A percentile compares a stretch with the other conserved stretches of the same genome.
These are phyloP conservation scores for Marasmius sp. DNA, from an alignment of 1,284 basidiomycete species.

Conservation along the genomic window DNA sequence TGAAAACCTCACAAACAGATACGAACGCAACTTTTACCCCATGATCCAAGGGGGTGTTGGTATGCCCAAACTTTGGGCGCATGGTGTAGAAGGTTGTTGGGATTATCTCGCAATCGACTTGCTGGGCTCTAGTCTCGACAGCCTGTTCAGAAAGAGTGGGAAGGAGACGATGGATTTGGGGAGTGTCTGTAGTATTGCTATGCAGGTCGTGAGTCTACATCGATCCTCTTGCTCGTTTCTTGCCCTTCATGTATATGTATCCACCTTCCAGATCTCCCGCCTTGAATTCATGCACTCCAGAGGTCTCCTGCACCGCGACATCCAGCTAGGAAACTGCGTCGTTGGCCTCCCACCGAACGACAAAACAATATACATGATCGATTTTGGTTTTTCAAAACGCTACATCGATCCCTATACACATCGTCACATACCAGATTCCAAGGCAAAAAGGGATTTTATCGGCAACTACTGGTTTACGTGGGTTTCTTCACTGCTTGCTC, in stretches of 20 bases:
- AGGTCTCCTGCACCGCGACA: conserved; percentile 72
- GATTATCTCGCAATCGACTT: conserved; percentile 76
- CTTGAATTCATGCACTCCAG: conserved; percentile 71
- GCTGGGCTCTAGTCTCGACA: conserved; percentile 67
- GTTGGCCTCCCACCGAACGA: conserved; percentile 58
- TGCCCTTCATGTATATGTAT: background rate
- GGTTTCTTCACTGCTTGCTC: conserved; percentile 9
- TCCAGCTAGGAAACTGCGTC: conserved; percentile 74
- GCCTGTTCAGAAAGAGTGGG: conserved; percentile 52
- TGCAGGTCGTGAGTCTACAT: conserved; percentile 62
- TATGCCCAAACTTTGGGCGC: conserved; percentile 66
- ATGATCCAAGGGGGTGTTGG: conserved; percentile 68
- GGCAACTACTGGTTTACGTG: conserved; percentile 79
- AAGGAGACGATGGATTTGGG: conserved; percentile 64
- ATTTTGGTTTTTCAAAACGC: conserved; percentile 77
- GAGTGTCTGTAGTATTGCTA: conserved; percentile 69
- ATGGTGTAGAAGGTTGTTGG: conserved; percentile 59
- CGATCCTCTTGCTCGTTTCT: background rate
- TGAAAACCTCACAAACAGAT: conserved; percentile 72
- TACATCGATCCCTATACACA: conserved; percentile 65
- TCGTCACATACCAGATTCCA: conserved; percentile 68
- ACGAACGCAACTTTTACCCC: conserved; percentile 70
- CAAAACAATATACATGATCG: conserved; percentile 74
- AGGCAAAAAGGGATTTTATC: conserved; percentile 66
- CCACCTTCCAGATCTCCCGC: conserved; percentile 52